phyloP scores from a whole-genome alignment of 495 filamentous ascomycete species.

The Aspergillus sclerotioniger region DNA sequence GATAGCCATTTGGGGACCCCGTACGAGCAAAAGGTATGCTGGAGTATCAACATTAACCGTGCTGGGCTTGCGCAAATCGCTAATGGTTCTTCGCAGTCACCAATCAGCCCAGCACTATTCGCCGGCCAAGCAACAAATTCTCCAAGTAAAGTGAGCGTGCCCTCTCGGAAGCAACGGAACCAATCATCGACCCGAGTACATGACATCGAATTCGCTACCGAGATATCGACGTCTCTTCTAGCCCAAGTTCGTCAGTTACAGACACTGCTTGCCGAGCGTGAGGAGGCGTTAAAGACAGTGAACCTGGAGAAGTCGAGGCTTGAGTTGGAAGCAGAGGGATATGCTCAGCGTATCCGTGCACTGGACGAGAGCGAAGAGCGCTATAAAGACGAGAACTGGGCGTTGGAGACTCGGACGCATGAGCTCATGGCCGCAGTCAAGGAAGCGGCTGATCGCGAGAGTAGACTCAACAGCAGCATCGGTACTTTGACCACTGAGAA shows the following conservation, averaged over 20 bases:
- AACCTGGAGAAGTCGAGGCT: constrained; percentile 72
- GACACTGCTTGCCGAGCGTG: constrained; percentile 74
- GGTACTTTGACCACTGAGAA: constrained; percentile 71
- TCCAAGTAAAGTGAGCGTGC: constrained; percentile 84
- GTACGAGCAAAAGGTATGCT: constrained; percentile 56
- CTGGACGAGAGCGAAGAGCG: constrained; percentile 91
- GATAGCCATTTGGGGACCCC: constrained; percentile 55
- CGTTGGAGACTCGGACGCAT: constrained; percentile 83
- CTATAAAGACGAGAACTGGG: constrained; percentile 98
- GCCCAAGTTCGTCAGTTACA: constrained; percentile 88
- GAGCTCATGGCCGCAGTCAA: constrained; percentile 68
- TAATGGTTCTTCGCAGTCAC: constrained; percentile 49
- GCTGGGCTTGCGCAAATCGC: constrained; percentile 6
- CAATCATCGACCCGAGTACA: constrained; percentile 81
- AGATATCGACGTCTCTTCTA: constrained; percentile 88
- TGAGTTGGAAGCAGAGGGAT: constrained; percentile 76
- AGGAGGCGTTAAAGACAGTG: constrained; percentile 75
- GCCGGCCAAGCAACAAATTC: constrained; percentile 81
- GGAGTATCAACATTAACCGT: neutral
- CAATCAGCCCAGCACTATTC: constrained; percentile 74
- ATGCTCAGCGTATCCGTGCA: constrained; percentile 71
- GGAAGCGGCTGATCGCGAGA: constrained; percentile 75
- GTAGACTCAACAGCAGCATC: constrained; percentile 70
- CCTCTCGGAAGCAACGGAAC: constrained; percentile 81
- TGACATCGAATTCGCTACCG: constrained; percentile 94